Base-by-base conservation (phyloP, 768 basidiomycete genomes). In the Rubroboletus pulcherrimus region DNA sequence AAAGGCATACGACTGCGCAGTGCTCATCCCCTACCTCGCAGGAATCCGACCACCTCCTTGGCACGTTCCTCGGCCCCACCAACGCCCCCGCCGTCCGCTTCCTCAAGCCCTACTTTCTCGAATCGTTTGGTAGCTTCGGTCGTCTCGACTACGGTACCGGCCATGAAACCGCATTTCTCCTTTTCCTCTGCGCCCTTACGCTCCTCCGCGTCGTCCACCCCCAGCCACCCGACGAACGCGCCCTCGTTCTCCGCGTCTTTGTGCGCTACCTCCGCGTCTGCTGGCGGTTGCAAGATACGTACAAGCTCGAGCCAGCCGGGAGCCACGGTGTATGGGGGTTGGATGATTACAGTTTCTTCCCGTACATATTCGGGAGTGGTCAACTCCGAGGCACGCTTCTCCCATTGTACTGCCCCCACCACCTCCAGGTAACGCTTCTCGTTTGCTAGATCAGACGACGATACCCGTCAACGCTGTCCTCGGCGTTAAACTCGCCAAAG, bases 281-380 rank as follows among this genome's bases (percentile, higher is more conserved):
- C 58, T 94, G 91, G 84, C 81, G 79, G 54, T 77, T 98, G 15
- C 94, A 98, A 68, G 90, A 93, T 59, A 81, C 83, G 33, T 99
- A 98, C 70, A 83, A 78, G 47, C 83, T 99, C 10, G 96, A 98
- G 71, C 94, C 95, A 6, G 97, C 97, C 3, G 97, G 97, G 8
- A 95, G 91, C 59, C 95, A 98, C 67, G 97, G 97, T 5, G 96
- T 98, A 0, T 99, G 96, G 97, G 97, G 95, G 2, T 74, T 98
- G 37, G 95, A 98, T 65, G 95, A 97, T 68, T 96, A 88, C 51
- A 81, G 78, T 49, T 95, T 96, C 72, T 78, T 98, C 42, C 85
- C 89, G 4, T 97, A 96, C 65, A 80, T 94, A 10, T 93, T 94
- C 67, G 95, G 94, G 10, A 92, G 92, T 59, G 92, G 84, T 2